These are phyloP conservation scores for Magnaporthales sp. DNA, from an alignment of 2,329 filamentous ascomycete species.

Conservation along the genomic window DNA sequence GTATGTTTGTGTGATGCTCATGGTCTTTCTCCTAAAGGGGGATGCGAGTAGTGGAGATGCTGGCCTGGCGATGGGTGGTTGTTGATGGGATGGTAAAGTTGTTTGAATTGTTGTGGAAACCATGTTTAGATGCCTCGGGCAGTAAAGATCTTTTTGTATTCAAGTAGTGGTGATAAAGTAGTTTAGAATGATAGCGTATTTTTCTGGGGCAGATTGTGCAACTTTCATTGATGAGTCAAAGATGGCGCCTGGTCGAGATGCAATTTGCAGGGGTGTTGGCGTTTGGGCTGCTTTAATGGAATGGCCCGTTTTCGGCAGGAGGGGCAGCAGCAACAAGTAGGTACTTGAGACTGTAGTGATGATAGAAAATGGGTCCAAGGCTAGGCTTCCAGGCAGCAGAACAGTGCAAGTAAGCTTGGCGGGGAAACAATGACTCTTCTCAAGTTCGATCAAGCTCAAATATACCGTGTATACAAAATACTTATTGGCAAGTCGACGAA, in stretches of 20 bases:
- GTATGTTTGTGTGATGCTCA: constrained; percentile 98
- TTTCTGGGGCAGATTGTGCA: not conserved
- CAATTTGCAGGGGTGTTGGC: constrained; percentile 5
- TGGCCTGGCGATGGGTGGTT: constrained; percentile 1
- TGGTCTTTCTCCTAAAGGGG: constrained; percentile 62
- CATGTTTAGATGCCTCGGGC: constrained; percentile 9
- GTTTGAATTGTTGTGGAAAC: constrained; percentile 8
- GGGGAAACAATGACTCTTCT: not conserved
- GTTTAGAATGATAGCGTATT: not conserved
- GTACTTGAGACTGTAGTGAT: not conserved
- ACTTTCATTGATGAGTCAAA: constrained; percentile 8
- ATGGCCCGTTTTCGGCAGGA: not conserved
- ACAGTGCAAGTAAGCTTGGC: not conserved
- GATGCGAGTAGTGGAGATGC: constrained; percentile 23
- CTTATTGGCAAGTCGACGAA: not conserved
- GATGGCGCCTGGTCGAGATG: not conserved
- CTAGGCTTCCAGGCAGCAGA: not conserved
- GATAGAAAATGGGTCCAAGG: not conserved
- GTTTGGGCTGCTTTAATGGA: not conserved
- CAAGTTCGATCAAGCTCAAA: not conserved
- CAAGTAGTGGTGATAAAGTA: not conserved
- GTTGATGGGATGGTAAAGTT: constrained; percentile 1
- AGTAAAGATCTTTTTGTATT: not conserved
- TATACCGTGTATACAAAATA: not conserved
- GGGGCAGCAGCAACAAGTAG: not conserved